Evolutionary conservation across 1,139 yeast genomes (phyloP), one percentile per base, ranked within the genome.

Genomic region (Suhomyces anneliseae): DNA sequence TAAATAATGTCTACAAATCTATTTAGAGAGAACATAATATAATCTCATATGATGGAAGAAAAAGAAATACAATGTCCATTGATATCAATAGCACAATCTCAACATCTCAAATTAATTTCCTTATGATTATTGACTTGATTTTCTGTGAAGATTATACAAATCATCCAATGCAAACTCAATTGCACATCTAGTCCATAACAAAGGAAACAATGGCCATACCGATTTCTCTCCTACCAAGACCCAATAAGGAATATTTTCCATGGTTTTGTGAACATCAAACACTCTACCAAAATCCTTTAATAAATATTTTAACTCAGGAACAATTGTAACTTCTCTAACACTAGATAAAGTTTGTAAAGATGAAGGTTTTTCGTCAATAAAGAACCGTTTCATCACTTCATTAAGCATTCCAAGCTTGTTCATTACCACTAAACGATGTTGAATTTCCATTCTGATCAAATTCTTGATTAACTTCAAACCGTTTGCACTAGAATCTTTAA

Each of bases 191-290:
- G 96, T 87, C 83, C 92, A 85, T 38, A 95, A 72, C 39, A 92
- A 72, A 0, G 97, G 90, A 54, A 90, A 76, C 50, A 89, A 80
- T 0, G 97, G 96, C 99, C 99, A 93, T 0, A 92, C 90, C 42
- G 96, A 87, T 54, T 87, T 76, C 64, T 92, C 98, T 5, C 99
- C 99, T 33, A 92, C 90, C 45, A 79, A 70, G 3, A 90, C 82
- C 96, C 98, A 92, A 60, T 90, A 90, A 3, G 90, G 88, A 31
- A 90, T 86, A 61, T 89, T 90, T 48, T 83, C 84, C 67, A 78
- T 66, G 10, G 79, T 72, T 56, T 81, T 79, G 53, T 89, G 88
- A 8, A 89, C 83, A 56, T 90, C 95, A 58, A 87, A 83, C 1
- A 87, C 82, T 52, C 87, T 72, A 33, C 88, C 83, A 55, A 85